Evolutionary conservation across 2,329 filamentous ascomycete species (phyloP).

Genomic region (Zarea fungicola): DNA sequence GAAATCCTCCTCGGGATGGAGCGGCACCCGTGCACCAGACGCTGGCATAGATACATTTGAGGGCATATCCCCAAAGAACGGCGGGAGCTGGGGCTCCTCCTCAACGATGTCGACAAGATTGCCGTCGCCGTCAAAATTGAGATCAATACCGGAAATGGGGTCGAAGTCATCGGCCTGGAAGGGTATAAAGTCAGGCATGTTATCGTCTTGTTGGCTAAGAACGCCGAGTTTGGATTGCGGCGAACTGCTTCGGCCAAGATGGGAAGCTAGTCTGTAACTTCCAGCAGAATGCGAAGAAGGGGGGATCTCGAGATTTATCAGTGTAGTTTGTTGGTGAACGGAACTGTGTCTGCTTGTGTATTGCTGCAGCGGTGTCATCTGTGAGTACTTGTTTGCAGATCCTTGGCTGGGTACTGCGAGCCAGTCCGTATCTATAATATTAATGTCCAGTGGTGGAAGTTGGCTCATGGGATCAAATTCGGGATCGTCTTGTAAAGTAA

Average conservation of each 20-base stretch:
- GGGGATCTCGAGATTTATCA: constrained; percentile 27
- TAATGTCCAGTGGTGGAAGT: constrained; percentile 29
- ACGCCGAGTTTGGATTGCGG: constrained; percentile 21
- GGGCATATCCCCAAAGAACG: constrained; percentile 22
- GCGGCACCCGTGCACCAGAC: constrained; percentile 14
- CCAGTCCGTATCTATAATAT: constrained; percentile 32
- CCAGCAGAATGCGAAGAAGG: constrained; percentile 30
- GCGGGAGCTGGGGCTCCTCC: constrained; percentile 40
- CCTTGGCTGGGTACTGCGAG: constrained; percentile 31
- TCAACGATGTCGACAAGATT: constrained; percentile 40
- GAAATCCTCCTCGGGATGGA: constrained; percentile 14
- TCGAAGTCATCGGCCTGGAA: constrained; percentile 36
- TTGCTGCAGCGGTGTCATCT: constrained; percentile 35
- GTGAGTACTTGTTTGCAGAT: constrained; percentile 35
- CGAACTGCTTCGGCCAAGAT: constrained; percentile 29
- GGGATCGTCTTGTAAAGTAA: constrained; percentile 77
- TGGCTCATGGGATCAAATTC: constrained; percentile 49
- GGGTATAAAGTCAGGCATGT: constrained; percentile 24
- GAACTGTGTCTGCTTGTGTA: constrained; percentile 24
- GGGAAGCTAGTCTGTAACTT: constrained; percentile 28
- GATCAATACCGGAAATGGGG: constrained; percentile 34
- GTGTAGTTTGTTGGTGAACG: constrained; percentile 22
- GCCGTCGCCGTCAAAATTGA: constrained; percentile 48
- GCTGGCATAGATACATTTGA: constrained; percentile 9
- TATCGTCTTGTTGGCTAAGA: constrained; percentile 17